A percentile compares a stretch with the other conserved stretches of the same genome.
Conservation (phyloP, 2,329 filamentous ascomycete species). For the Elsinoe australis region DNA sequence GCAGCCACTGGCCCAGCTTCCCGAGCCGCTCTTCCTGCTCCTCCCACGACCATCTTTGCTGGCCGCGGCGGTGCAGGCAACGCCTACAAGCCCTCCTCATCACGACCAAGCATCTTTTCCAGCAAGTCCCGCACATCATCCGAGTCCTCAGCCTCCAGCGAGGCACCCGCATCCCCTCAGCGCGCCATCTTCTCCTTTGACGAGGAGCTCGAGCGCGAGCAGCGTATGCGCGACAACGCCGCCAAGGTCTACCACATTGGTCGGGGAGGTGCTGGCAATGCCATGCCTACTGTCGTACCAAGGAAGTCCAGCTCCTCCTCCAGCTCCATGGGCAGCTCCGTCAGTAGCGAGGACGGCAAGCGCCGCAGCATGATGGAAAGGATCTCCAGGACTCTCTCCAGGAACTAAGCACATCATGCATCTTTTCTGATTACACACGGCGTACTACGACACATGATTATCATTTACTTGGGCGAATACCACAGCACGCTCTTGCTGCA, state of each 20-base stretch:
- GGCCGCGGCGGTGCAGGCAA: constrained; percentile 55
- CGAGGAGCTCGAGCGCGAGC: constrained; percentile 54
- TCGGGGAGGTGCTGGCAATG: constrained; percentile 54
- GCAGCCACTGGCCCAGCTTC: constrained; percentile 42
- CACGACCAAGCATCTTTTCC: constrained; percentile 36
- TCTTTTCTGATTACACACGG: background rate
- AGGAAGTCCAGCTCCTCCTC: constrained; percentile 5
- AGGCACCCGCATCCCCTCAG: constrained; percentile 38
- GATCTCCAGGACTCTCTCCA: constrained; percentile 15
- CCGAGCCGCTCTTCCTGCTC: constrained; percentile 42
- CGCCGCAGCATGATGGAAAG: constrained; percentile 15
- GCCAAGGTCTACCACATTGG: constrained; percentile 53
- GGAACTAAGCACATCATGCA: background rate
- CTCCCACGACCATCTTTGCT: constrained; percentile 44
- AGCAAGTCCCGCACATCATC: constrained; percentile 22
- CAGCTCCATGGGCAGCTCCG: constrained; percentile 2
- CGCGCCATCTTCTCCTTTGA: constrained; percentile 61
- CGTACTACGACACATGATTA: too few species aligned
- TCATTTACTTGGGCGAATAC: too few species aligned
- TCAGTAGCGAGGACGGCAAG: constrained; percentile 11
- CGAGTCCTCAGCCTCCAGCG: constrained; percentile 32
- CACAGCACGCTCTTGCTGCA: background rate
- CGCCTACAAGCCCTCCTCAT: constrained; percentile 37
- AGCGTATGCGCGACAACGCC: constrained; percentile 46
- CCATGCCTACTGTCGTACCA: constrained; percentile 22